Percentiles rank a stretch among this genome's conserved stretches.
phyloP scores from a whole-genome alignment of 768 basidiomycete genomes.

The Cantharellus anzutake region DNA sequence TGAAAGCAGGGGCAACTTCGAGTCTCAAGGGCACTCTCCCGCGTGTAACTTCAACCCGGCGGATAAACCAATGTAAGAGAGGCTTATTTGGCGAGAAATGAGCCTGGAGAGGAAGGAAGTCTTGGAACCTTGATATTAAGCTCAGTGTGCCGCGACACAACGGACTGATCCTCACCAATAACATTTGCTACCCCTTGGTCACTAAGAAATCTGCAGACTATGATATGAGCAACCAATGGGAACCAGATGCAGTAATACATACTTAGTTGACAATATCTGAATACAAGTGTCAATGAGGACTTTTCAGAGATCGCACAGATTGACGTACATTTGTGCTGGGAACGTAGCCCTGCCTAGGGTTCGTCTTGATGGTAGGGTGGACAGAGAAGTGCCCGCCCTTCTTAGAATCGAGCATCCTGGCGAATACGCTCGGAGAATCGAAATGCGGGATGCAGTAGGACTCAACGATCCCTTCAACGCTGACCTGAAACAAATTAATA shows the following conservation, averaged over 20 bases:
- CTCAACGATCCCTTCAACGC: constrained; percentile 30
- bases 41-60: constrained; percentile 63
- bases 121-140: constrained; percentile 17
- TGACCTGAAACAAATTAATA: neutral
- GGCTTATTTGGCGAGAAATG: constrained; percentile 25
- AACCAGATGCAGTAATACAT: neutral
- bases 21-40: constrained; percentile 62
- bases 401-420: constrained; percentile 72
- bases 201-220: constrained; percentile 40
- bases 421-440: constrained; percentile 85
- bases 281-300: neutral
- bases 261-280: constrained; percentile 73
- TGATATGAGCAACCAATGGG: neutral
- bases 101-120: constrained; percentile 56
- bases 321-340: constrained; percentile 56
- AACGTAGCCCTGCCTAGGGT: constrained; percentile 66
- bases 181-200: constrained; percentile 74
- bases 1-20: constrained; percentile 92
- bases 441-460: constrained; percentile 87
- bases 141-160: neutral
- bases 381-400: constrained; percentile 90
- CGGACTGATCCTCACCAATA: constrained; percentile 32
- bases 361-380: constrained; percentile 46
- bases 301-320: neutral
- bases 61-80: constrained; percentile 66